Evolutionary conservation across 495 filamentous ascomycete genomes (phyloP), one percentile per base, ranked within the genome.

Genomic region (Penicillium ochrochloron): DNA sequence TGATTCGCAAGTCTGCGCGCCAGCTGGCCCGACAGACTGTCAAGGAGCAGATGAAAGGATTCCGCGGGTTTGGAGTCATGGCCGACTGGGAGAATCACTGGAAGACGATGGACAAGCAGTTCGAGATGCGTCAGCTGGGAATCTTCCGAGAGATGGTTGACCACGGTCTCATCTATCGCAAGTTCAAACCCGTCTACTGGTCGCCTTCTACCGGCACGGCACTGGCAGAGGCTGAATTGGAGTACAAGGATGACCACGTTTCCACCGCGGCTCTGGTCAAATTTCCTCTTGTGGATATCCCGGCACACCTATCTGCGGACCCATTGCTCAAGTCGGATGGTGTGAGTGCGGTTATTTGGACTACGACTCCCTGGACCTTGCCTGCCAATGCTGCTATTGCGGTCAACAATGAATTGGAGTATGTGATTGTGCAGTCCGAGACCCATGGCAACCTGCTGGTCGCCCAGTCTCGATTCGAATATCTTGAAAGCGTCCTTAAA

Each of bases 351-450:
- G 87, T 95, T 29, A 90, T 97, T 61, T 99, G 95, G 95, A 99
- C 95, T 10, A 99, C 95, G 0, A 98, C 94, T 2, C 96, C 95
- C 1, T 99, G 95, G 95, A 98, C 95, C 0, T 79, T 99, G 4
- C 96, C 95, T 2, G 93, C 96, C 19, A 99, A 99, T 73, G 85
- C 85, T 67, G 94, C 90, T 3, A 92, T 99, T 74, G 93, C 92
- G 8, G 82, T 98, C 31, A 84, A 90, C 65, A 72, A 85, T 3
- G 85, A 88, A 17, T 65, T 97, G 63, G 81, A 88, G 54, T 99
- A 99, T 74, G 77, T 78, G 29, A 78, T 97, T 57, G 76, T 96
- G 37, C 73, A 83, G 64, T 82, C 84, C 12, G 79, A 81, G 3
- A 73, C 61, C 8, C 73, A 85, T 42, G 87, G 88, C 37, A 82